Evolutionary conservation across 2,329 filamentous ascomycete species (phyloP), one percentile per base, ranked within the genome.

Genomic region (Xylariaceae sp.): DNA sequence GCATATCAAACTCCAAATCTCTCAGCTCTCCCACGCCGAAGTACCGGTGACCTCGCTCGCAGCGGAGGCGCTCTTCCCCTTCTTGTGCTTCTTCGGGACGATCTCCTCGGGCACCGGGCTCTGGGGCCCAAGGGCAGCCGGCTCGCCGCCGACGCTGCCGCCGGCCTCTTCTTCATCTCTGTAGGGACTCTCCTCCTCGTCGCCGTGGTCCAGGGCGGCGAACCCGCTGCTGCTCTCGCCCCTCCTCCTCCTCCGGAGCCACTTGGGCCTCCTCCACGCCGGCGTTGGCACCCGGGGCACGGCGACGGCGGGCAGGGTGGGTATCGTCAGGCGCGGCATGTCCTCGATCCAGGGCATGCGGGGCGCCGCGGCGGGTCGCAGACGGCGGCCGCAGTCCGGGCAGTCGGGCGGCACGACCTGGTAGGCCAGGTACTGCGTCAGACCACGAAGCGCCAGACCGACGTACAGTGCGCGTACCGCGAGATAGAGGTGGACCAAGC

Each of bases 371-470:
- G 50, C 42, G 4, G 61, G 60, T 5, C 61, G 58, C 11, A 66
- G 50, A 5, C 53, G 51, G 35, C 47, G 50, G 31, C 55, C 54
- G 49, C 63, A 66, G 42, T 63, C 53, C 3, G 62, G 61, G 36
- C 63, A 66, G 36, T 64, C 53, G 19, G 56, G 46, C 3, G 59
- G 57, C 2, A 65, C 53, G 22, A 50, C 48, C 31, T 57, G 58
- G 58, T 57, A 63, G 19, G 59, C 60, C 16, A 59, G 43, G 46
- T 54, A 63, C 40, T 61, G 59, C 32, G 59, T 49, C 32, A 63
- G 47, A 33, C 50, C 50, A 37, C 55, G 54, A 30, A 67, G 46
- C 23, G 61, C 61, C 32, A 64, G 51, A 13, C 61, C 62, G 28
- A 67, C 48, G 38, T 56, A 58, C 38, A 65, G 44, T 33, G 56